Evolutionary conservation across 306 rosid genomes (phyloP).

Genomic region (Adenanthera pavonina): DNA sequence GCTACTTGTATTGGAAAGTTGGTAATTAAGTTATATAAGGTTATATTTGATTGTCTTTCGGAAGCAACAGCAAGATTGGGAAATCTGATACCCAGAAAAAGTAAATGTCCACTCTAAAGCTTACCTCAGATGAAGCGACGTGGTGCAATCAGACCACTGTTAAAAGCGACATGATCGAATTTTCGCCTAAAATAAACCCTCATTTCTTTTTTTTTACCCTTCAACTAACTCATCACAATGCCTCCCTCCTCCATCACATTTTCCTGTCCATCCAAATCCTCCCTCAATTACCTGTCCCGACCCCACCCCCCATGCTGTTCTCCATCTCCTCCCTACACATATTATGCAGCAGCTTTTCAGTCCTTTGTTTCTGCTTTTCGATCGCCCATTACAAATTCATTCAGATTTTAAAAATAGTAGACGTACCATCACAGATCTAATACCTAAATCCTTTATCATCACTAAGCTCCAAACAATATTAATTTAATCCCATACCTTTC

Average conservation of each 20-base stretch:
- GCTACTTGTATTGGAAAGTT: too few relatives aligned
- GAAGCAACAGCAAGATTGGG: neutral
- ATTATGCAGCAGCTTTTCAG: neutral
- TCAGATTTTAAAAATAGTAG: neutral
- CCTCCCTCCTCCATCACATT: neutral
- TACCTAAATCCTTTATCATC: neutral
- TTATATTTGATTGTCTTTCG: neutral
- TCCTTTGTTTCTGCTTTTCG: neutral
- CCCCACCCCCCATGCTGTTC: constrained; percentile 9
- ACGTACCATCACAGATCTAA: neutral
- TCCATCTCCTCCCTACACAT: neutral
- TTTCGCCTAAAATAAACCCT: neutral
- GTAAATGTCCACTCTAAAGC: neutral
- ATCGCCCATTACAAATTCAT: neutral
- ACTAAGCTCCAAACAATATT: neutral
- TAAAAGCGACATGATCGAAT: constrained; percentile 15
- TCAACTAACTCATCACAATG: neutral
- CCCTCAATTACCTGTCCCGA: constrained; percentile 35
- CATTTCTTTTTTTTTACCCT: neutral
- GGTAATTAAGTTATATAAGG: too few relatives aligned
- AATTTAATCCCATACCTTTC: neutral
- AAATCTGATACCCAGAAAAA: constrained; percentile 20
- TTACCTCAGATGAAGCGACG: constrained; percentile 35
- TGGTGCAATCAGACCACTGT: constrained; percentile 45
- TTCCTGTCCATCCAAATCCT: neutral